Evolutionary conservation across 2,329 filamentous ascomycete species (phyloP), one percentile per base, ranked within the genome.

Genomic region (Leptographium procerum): DNA sequence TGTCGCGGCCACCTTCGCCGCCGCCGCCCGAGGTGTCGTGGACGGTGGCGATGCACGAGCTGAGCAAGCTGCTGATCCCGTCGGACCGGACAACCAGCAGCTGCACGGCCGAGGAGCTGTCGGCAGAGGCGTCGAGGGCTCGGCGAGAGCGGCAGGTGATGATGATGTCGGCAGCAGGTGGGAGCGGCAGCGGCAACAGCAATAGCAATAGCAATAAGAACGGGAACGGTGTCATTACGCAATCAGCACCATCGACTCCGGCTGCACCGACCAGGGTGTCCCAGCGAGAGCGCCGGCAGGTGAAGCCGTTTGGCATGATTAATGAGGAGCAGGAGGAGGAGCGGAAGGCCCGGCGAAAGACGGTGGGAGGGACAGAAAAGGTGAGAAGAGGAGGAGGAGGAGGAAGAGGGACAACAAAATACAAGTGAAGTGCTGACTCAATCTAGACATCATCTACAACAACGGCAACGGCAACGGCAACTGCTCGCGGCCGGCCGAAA

Each of bases 1-100:
- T 56, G 31, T 71, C 72, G 19, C 72, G 78, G 43, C 71, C 76
- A 33, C 77, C 82, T 3, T 83, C 85, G 4, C 86, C 87, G 1
- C 88, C 89, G 10, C 82, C 87, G 1, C 90, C 91, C 3, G 87
- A 91, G 51, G 86, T 97, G 0, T 81, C 88, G 50, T 97, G 92
- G 94, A 82, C 86, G 0, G 81, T 87, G 31, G 91, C 91, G n/a
- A 82, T 89, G 0, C 82, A 89, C 65, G 91, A 95, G 68, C 74
- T 97, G 14, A 88, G 85, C 66, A 91, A 89, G 68, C 70, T 95
- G 5, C 79, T 97, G 26, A 87, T 96, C 59, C 94, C 92, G 0
- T 77, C 76, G 0, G 79, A 87, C 63, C 82, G 91, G 4, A 83
- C 90, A 64, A 91, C 87, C 0, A 79, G 78, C 56, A 96, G 91